A percentile compares a stretch with the other conserved stretches of the same genome.
Evolutionary conservation across 192 early-diverging fungal genomes (phyloP).

Genomic region (Cetraspora pellucida): DNA sequence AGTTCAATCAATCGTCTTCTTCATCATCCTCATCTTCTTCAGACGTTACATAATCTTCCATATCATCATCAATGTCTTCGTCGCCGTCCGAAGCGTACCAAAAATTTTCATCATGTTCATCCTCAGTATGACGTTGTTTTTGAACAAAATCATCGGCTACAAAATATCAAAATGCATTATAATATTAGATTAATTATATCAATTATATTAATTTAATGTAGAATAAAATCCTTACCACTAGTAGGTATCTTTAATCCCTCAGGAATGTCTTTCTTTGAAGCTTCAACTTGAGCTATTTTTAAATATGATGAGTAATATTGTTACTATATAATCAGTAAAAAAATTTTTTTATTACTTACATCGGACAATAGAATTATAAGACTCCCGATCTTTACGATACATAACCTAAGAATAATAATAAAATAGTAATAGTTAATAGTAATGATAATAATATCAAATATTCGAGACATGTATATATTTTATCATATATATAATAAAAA

Average conservation of each 20-base stretch:
- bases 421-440: too few relatives aligned
- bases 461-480: not conserved
- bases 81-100: conserved; percentile 42
- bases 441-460: too few relatives aligned
- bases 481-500: not conserved
- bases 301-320: too few relatives aligned
- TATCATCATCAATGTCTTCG: conserved; percentile 44
- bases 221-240: conserved; percentile 42
- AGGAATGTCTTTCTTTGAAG: conserved; percentile 52
- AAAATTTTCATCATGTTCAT: conserved; percentile 41
- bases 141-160: conserved; percentile 32
- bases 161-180: conserved; percentile 22
- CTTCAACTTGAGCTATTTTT: conserved; percentile 49
- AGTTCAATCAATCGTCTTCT: not conserved
- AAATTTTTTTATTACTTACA: conserved; percentile 34
- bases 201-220: not conserved
- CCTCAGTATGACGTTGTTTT: conserved; percentile 44
- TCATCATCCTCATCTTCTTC: conserved; percentile 43
- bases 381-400: conserved; percentile 45
- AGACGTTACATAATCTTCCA: conserved; percentile 38
- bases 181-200: not conserved
- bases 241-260: conserved; percentile 51
- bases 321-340: not conserved
- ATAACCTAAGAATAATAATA: conserved; percentile 38
- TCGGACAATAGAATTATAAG: conserved; percentile 44